Conservation (phyloP, 306 rosid genomes). For the Quercus ilex region DNA sequence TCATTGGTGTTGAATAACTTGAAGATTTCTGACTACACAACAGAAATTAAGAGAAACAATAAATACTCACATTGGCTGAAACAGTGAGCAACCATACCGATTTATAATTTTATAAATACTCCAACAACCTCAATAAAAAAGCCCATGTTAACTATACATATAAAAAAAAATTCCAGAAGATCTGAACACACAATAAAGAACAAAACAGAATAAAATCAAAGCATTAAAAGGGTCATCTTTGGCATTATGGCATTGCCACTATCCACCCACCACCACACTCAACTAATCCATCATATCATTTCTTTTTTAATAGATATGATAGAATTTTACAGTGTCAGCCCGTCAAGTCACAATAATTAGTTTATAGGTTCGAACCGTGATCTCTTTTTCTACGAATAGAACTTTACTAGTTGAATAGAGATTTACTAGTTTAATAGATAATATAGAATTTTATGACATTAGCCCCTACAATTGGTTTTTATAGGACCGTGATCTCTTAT, state of each 20-base stretch:
- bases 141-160: neutral
- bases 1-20: slow-evolving; percentile 39
- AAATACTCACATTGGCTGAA: neutral
- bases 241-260: slow-evolving; percentile 22
- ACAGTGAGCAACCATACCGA: neutral
- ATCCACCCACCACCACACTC: neutral
- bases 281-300: neutral
- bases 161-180: neutral
- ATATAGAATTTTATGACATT: too few relatives aligned
- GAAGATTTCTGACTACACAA: slow-evolving; percentile 51
- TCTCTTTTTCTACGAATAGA: too few relatives aligned
- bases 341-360: too few relatives aligned
- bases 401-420: too few relatives aligned
- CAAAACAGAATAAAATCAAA: neutral
- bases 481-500: too few relatives aligned
- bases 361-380: too few relatives aligned
- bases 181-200: neutral
- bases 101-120: neutral
- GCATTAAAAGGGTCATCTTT: slow-evolving; percentile 29
- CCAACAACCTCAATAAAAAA: slow-evolving; percentile 13
- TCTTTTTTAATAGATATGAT: too few relatives aligned
- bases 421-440: too few relatives aligned
- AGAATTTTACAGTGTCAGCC: too few relatives aligned
- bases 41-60: neutral
- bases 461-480: too few relatives aligned